These are phyloP conservation scores for Juglanconis juglandina DNA, from an alignment of 2,329 filamentous ascomycete genomes.

Conservation along the genomic window DNA sequence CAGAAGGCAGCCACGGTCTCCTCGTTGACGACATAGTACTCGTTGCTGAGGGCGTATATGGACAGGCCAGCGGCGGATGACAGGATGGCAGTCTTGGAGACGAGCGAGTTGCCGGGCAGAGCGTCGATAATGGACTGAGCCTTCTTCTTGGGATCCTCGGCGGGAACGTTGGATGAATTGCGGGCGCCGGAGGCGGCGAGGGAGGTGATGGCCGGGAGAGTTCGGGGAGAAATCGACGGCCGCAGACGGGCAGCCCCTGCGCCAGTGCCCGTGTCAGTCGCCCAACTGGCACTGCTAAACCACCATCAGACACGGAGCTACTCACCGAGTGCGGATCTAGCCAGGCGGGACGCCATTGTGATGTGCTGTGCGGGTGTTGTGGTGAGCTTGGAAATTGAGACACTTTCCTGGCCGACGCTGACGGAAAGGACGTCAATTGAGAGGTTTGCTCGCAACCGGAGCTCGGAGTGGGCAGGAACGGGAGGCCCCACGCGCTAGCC, in stretches of 20 bases:
- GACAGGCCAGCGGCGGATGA: constrained; percentile 87
- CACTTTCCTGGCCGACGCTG: constrained; percentile 15
- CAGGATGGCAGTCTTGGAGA: constrained; percentile 96
- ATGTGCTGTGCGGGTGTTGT: constrained; percentile 48
- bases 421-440: constrained; percentile 9
- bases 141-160: constrained; percentile 92
- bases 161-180: constrained; percentile 71
- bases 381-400: constrained; percentile 16
- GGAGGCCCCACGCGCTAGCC: not conserved
- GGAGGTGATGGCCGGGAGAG: constrained; percentile 66
- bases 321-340: constrained; percentile 92
- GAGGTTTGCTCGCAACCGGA: constrained; percentile 11
- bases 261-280: constrained; percentile 25
- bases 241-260: constrained; percentile 88
- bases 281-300: constrained; percentile 25
- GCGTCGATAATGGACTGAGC: constrained; percentile 92
- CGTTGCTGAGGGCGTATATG: constrained; percentile 95
- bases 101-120: constrained; percentile 83
- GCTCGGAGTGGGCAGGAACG: not conserved
- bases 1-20: constrained; percentile 93
- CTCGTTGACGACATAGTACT: constrained; percentile 99
- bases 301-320: constrained; percentile 29
- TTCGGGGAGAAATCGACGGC: constrained; percentile 71
- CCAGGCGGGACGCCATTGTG: constrained; percentile 97
- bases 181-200: constrained; percentile 65